A percentile compares a stretch with the other conserved stretches of the same genome.
These are phyloP conservation scores for Ceratobasidium sp. DNA, from an alignment of 1,284 basidiomycete genomes.

Conservation along the genomic window DNA sequence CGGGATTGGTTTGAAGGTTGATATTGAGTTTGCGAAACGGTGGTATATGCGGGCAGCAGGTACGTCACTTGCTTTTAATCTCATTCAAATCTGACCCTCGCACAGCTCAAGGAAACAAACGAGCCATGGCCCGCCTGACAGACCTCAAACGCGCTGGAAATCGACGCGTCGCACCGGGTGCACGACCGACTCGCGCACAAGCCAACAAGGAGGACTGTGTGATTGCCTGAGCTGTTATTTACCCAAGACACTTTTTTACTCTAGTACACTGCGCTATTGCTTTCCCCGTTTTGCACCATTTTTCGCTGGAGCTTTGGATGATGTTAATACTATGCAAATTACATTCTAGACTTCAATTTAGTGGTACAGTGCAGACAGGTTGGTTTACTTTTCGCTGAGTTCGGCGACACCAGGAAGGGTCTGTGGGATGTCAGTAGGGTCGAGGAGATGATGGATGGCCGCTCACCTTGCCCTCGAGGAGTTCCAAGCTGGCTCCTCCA, in stretches of 20 bases:
- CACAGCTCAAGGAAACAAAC: conserved; percentile 90
- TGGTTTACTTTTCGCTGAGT: conserved; percentile 66
- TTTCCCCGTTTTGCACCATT: not conserved
- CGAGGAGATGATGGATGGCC: not conserved
- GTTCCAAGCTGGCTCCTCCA: conserved; percentile 93
- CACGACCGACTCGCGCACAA: conserved; percentile 87
- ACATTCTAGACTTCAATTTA: conserved; percentile 32
- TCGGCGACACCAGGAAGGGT: conserved; percentile 84
- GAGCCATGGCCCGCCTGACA: conserved; percentile 92
- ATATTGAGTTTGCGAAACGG: conserved; percentile 93
- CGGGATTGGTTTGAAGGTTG: conserved; percentile 96
- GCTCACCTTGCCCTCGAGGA: conserved; percentile 92
- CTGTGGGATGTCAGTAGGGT: conserved; percentile 50
- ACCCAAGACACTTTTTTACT: not conserved
- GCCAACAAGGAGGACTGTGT: conserved; percentile 87
- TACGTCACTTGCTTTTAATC: conserved; percentile 53
- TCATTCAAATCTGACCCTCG: conserved; percentile 19
- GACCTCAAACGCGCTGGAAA: conserved; percentile 85
- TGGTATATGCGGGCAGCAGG: conserved; percentile 99
- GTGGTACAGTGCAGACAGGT: not conserved
- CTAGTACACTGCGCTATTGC: conserved; percentile 9
- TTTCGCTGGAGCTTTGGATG: conserved; percentile 16
- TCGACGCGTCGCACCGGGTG: conserved; percentile 68
- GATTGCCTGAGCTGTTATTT: conserved; percentile 59
- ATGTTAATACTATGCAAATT: conserved; percentile 30